Percentiles rank a stretch among this genome's conserved stretches.
phyloP scores from a whole-genome alignment of 2,329 filamentous ascomycete genomes.

The Cadophora luteo-olivacea region DNA sequence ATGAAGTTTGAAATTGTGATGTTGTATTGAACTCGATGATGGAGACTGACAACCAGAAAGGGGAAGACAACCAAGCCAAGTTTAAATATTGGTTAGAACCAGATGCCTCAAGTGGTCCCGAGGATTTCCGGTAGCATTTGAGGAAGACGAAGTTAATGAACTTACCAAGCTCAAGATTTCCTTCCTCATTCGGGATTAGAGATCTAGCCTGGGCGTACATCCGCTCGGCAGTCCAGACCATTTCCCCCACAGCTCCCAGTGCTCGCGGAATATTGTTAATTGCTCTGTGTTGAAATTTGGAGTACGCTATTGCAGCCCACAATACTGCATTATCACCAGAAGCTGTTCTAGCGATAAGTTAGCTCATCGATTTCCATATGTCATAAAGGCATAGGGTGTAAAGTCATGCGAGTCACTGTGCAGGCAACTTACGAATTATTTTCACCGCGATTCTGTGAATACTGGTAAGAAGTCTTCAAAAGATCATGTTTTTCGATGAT shows the following conservation, averaged over 20 bases:
- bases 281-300: constrained; percentile 55
- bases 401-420: neutral
- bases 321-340: constrained; percentile 60
- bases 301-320: constrained; percentile 65
- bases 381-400: neutral
- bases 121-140: neutral
- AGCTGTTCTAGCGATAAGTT: constrained; percentile 22
- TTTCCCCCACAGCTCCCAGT: constrained; percentile 32
- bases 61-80: neutral
- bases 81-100: neutral
- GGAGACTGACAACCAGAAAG: neutral
- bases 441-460: constrained; percentile 35
- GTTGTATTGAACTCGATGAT: neutral
- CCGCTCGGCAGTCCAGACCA: constrained; percentile 44
- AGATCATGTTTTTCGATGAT: constrained; percentile 68
- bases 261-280: constrained; percentile 41
- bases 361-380: neutral
- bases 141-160: neutral
- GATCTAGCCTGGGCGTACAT: constrained; percentile 58
- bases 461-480: constrained; percentile 43
- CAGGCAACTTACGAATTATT: constrained; percentile 15
- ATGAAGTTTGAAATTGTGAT: neutral
- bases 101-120: neutral
- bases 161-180: constrained; percentile 51
- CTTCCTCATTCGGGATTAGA: constrained; percentile 57